Evolutionary conservation across 1,139 yeast species (phyloP).

Genomic region (Lodderomyces jiufengensis): DNA sequence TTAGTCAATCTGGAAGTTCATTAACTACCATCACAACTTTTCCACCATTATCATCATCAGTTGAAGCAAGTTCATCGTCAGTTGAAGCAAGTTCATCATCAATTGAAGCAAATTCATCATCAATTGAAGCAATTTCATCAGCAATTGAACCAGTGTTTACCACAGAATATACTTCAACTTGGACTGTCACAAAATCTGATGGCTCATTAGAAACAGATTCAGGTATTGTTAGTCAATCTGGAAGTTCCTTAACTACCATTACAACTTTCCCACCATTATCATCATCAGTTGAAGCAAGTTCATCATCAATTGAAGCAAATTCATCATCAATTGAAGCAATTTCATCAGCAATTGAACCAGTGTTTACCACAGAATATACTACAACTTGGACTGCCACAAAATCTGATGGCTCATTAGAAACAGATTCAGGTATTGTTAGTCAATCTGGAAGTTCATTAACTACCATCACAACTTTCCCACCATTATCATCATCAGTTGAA

Average conservation of each 20-base stretch:
- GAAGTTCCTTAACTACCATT: slow-evolving; percentile 4
- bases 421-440: slow-evolving; percentile 7
- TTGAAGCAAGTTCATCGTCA: no score
- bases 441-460: slow-evolving; percentile 7
- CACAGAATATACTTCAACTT: slow-evolving; percentile 17
- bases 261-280: slow-evolving; percentile 2
- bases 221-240: slow-evolving; percentile 7
- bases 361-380: slow-evolving; percentile 12
- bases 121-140: no score
- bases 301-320: slow-evolving; percentile 6
- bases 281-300: no score
- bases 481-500: slow-evolving; percentile 1
- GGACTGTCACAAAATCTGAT: slow-evolving; percentile 15
- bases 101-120: no score
- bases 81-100: no score
- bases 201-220: slow-evolving; percentile 15
- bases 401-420: slow-evolving; percentile 15
- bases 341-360: no score
- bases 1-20: slow-evolving; percentile 6
- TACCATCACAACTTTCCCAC: slow-evolving; percentile 5
- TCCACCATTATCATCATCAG: slow-evolving; percentile 11
- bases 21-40: slow-evolving; percentile 7
- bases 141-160: no score
- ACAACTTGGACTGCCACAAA: slow-evolving; percentile 19
- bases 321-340: no score